Evolutionary conservation across 768 basidiomycete genomes (phyloP).

Genomic region (Agrocybe chaxingu): DNA sequence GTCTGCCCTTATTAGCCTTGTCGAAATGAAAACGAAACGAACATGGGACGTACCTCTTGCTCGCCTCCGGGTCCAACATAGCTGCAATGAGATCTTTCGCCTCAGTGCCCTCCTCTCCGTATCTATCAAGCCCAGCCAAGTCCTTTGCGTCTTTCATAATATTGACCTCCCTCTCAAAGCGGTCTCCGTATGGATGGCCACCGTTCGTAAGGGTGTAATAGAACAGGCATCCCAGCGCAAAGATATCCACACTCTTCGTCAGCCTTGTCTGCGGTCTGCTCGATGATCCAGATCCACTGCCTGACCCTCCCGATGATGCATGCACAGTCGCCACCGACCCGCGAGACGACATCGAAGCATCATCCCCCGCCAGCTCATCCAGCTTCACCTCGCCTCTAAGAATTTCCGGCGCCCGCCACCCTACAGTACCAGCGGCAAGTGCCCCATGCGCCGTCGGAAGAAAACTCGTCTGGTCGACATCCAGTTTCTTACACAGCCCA

Average conservation of each 20-base stretch:
- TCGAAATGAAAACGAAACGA: background rate
- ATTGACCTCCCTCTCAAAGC: slow-evolving; percentile 91
- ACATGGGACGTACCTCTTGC: slow-evolving; percentile 53
- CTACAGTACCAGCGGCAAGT: slow-evolving; percentile 89
- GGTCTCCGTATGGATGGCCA: slow-evolving; percentile 90
- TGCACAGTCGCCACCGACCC: slow-evolving; percentile 58
- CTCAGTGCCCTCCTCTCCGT: slow-evolving; percentile 94
- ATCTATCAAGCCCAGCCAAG: slow-evolving; percentile 67
- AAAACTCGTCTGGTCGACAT: slow-evolving; percentile 95
- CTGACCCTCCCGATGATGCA: slow-evolving; percentile 20
- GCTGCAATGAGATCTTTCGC: slow-evolving; percentile 73
- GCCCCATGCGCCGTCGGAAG: slow-evolving; percentile 88
- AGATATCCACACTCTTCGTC: slow-evolving; percentile 96
- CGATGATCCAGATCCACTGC: slow-evolving; percentile 26
- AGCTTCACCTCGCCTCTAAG: slow-evolving; percentile 91
- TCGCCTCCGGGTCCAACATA: slow-evolving; percentile 80
- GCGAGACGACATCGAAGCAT: slow-evolving; percentile 63
- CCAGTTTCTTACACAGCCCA: slow-evolving; percentile 93
- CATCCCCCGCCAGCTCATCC: slow-evolving; percentile 65
- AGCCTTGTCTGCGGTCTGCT: slow-evolving; percentile 59
- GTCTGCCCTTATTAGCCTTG: slow-evolving; percentile 42
- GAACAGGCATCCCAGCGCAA: slow-evolving; percentile 93
- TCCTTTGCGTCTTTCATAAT: slow-evolving; percentile 81
- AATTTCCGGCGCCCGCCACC: slow-evolving; percentile 98
- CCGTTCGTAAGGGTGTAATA: slow-evolving; percentile 91